Evolutionary conservation across 2,329 filamentous ascomycete genomes (phyloP), one percentile per base, ranked within the genome.

Genomic region (Neonectria coccinea): DNA sequence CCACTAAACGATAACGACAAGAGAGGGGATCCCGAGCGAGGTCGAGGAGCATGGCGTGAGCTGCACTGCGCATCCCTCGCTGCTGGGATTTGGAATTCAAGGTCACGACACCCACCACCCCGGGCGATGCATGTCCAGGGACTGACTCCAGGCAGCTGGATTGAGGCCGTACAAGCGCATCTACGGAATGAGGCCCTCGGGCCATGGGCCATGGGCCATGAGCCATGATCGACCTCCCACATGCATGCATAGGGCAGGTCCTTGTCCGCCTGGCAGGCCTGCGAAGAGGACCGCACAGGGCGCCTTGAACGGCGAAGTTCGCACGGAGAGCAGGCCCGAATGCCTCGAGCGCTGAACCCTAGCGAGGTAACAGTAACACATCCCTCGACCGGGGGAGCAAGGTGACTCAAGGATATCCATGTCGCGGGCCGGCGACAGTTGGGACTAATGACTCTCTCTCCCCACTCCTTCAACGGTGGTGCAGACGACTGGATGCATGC

Each of bases 391-490:
- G n/a, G 39, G 39, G 16, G 16, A 41, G 39, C 16, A 11, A 42
- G 39, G 39, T 42, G 39, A 42, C 39, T 8, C 39, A 42, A 42
- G 39, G 44, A 14, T 31, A 33, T 55, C 47, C 53, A 44, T 53
- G 55, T 18, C 36, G 27, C 25, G 11, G 50, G 22, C 22, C 55
- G n/a, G 27, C 36, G 45, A 56, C 52, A 10, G 45, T 51, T 22
- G 22, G 22, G 22, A 39, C 33, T 16, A 39, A 16, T n/a, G n/a
- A 25, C 22, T 44, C 36, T 25, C 22, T 20, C 22, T 22, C 22
- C 60, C 60, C 60, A 59, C 60, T 55, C 27, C 27, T 44, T 42
- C 31, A 62, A 62, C 59, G 54, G 59, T 54, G 29, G 47, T 57
- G 59, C 54, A 62, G 31, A 25, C 25, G 2, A 25, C 5, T 25